Evolutionary conservation across 306 rosid species (phyloP).

Genomic region (Medicago ruthenica): DNA sequence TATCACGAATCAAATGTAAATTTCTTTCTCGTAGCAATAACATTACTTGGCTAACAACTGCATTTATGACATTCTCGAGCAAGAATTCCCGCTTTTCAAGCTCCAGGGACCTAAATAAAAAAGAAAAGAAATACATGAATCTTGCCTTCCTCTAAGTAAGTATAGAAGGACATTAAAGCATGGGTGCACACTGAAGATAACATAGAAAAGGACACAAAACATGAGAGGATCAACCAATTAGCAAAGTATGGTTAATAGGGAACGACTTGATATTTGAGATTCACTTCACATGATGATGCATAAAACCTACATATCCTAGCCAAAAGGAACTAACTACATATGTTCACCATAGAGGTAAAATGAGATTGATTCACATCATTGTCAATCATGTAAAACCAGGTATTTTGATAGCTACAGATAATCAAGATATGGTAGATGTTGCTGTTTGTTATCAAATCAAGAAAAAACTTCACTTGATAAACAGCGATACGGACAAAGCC

Average conservation of each 20-base stretch:
- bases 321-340: conserved; percentile 2
- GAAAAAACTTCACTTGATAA: background rate
- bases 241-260: conserved; percentile 13
- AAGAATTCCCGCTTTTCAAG: conserved; percentile 85
- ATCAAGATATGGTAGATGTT: background rate
- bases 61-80: conserved; percentile 89
- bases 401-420: background rate
- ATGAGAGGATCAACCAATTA: conserved; percentile 16
- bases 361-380: conserved; percentile 1
- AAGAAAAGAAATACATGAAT: conserved; percentile 42
- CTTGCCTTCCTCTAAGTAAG: conserved; percentile 31
- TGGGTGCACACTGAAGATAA: conserved; percentile 2
- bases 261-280: conserved; percentile 33
- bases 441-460: background rate
- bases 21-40: conserved; percentile 82
- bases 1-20: conserved; percentile 91
- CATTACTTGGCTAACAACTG: conserved; percentile 99
- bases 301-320: conserved; percentile 16
- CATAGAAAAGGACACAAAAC: conserved; percentile 20
- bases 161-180: conserved; percentile 29
- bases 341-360: conserved; percentile 1
- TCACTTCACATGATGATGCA: conserved; percentile 9
- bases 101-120: conserved; percentile 75
- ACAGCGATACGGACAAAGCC: background rate
- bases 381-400: conserved; percentile 9